phyloP scores from a whole-genome alignment of 371 early-diverging fungal species.

The Scutellospora calospora region DNA sequence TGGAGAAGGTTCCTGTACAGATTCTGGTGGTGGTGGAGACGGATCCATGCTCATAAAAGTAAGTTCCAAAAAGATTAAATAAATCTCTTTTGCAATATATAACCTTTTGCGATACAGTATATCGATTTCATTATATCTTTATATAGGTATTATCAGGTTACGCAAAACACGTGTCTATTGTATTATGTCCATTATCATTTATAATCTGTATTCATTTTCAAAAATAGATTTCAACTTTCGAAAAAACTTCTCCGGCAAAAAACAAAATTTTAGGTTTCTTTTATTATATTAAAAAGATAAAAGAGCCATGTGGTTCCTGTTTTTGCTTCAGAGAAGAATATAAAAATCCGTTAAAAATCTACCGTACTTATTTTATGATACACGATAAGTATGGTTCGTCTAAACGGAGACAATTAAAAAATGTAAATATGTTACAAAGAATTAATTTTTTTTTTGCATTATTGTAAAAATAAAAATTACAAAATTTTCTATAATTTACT shows the following conservation, averaged over 20 bases:
- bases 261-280: neutral
- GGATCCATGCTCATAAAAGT: conserved; percentile 4
- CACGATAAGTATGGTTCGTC: conserved; percentile 31
- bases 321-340: conserved; percentile 36
- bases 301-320: neutral
- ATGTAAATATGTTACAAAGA: too few relatives aligned
- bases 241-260: conserved; percentile 34
- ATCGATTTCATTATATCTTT: neutral
- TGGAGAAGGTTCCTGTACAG: conserved; percentile 2
- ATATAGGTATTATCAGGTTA: neutral
- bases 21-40: neutral
- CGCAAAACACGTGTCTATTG: neutral
- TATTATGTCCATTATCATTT: conserved; percentile 11
- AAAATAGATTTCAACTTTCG: conserved; percentile 36
- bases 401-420: conserved; percentile 35
- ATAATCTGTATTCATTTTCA: neutral
- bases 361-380: conserved; percentile 1
- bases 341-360: conserved; percentile 25
- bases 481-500: too few relatives aligned
- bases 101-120: neutral
- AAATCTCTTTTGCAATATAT: neutral
- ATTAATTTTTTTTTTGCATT: too few relatives aligned
- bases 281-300: neutral
- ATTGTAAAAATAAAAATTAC: too few relatives aligned
- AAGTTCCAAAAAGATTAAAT: neutral